Evolutionary conservation across 208 protist genomes (phyloP).

Genomic region (Trypanosoma melophagium): DNA sequence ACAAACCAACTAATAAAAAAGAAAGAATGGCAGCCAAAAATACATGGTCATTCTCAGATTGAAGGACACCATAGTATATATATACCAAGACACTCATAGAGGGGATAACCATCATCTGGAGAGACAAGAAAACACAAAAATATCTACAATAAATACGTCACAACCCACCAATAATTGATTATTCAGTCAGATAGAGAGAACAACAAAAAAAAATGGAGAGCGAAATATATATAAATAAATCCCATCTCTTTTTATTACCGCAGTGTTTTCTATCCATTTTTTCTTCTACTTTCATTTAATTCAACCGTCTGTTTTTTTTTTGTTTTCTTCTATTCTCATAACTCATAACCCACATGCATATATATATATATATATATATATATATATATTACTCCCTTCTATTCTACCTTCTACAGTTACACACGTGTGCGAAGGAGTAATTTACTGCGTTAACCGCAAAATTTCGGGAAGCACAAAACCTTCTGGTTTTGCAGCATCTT

Average conservation of each 20-base stretch:
- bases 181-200: not conserved
- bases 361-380: conserved; percentile 5
- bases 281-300: not conserved
- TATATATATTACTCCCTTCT: conserved; percentile 2
- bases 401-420: not conserved
- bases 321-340: not conserved
- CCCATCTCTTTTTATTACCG: not conserved
- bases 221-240: not conserved
- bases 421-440: no score
- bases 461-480: conserved; percentile 49
- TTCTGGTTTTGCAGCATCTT: conserved; percentile 40
- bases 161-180: no score
- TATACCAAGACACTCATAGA: no score
- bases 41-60: no score
- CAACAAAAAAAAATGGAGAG: not conserved
- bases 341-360: not conserved
- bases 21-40: no score
- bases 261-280: not conserved
- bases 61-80: no score
- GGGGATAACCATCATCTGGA: no score
- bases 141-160: no score
- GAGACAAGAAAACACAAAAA: no score
- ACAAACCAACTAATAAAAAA: no score
- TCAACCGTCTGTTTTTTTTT: not conserved
- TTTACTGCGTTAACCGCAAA: conserved; percentile 32